Evolutionary conservation across 495 filamentous ascomycete species (phyloP), one percentile per base, ranked within the genome.

Genomic region (Aspergillus heteromorphus): DNA sequence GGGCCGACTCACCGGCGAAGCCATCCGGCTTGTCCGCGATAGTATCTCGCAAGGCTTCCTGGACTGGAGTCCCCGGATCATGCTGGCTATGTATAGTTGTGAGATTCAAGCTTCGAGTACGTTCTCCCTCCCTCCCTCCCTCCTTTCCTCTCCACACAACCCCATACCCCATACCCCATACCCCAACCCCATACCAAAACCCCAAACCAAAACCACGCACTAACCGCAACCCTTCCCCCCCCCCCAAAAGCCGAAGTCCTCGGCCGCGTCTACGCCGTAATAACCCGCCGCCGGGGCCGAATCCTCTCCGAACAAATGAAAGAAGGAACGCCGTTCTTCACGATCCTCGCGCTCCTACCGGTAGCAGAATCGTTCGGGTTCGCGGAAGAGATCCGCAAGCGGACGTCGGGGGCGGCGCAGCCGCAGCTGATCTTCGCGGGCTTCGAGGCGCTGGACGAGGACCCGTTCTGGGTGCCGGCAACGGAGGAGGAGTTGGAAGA

Each of bases 401-500:
- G 91, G 8, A 96, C 92, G 1, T 91, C 87, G 0, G 93, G 93
- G 29, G 88, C 85, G 11, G 93, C 93, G 1, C 86, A 86, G 59
- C 95, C 95, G 34, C 93, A 97, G 73, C 79, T 98, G 11, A 87
- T 95, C 53, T 98, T 97, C 67, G 81, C 86, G 17, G 93, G 93
- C 11, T 98, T 88, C 66, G 91, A 96, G 67, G 81, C 92, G 47
- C 77, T 96, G 21, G 84, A 83, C 45, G 87, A 98, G 65, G 93
- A 98, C 79, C 93, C 93, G 0, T 96, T 92, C 77, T 98, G 93
- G 93, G 90, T 92, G 49, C 93, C 93, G 30, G 88, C 88, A 60
- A 97, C 93, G 11, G 93, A 97, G 67, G 93, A 97, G 66, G 91
- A 98, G 59, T 69, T 98, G 48, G 93, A 98, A 77, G 93, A 98